These are phyloP conservation scores for Multifurca ochricompacta DNA, from an alignment of 768 basidiomycete species.

Conservation along the genomic window DNA sequence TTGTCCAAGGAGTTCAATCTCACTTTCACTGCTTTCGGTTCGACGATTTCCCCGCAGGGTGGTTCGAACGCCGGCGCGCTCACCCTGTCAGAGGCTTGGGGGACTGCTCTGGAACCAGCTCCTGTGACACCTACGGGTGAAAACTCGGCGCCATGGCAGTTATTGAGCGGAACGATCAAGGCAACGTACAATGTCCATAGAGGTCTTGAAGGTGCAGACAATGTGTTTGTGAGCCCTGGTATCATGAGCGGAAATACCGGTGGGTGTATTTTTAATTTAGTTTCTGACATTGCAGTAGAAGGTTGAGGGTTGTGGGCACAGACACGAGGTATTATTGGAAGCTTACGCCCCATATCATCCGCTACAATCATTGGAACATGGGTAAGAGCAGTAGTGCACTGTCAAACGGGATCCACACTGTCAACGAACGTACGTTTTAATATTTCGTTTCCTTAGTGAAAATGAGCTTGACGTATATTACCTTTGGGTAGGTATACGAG, in stretches of 20 bases:
- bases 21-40: conserved; percentile 35
- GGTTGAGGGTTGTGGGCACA: conserved; percentile 12
- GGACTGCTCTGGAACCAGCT: conserved; percentile 30
- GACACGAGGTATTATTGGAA: conserved; percentile 42
- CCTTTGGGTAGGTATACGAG: conserved; percentile 25
- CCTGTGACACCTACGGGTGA: conserved; percentile 34
- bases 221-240: conserved; percentile 32
- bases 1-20: conserved; percentile 32
- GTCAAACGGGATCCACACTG: no score
- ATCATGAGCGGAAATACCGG: conserved; percentile 30
- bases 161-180: conserved; percentile 38
- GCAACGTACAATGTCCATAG: no score
- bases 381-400: conserved; percentile 22
- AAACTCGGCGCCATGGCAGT: conserved; percentile 30
- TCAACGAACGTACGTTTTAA: conserved; percentile 26
- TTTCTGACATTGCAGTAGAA: no score
- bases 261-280: conserved; percentile 15
- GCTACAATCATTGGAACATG: conserved; percentile 30
- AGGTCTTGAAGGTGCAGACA: conserved; percentile 22
- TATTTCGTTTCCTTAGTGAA: not conserved
- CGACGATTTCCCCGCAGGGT: conserved; percentile 20
- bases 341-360: conserved; percentile 40
- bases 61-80: conserved; percentile 20
- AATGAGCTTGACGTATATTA: not conserved
- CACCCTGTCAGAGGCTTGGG: conserved; percentile 31